Evolutionary conservation across 345 rosid genomes (phyloP).

Genomic region (Erysimum cheiranthoides): DNA sequence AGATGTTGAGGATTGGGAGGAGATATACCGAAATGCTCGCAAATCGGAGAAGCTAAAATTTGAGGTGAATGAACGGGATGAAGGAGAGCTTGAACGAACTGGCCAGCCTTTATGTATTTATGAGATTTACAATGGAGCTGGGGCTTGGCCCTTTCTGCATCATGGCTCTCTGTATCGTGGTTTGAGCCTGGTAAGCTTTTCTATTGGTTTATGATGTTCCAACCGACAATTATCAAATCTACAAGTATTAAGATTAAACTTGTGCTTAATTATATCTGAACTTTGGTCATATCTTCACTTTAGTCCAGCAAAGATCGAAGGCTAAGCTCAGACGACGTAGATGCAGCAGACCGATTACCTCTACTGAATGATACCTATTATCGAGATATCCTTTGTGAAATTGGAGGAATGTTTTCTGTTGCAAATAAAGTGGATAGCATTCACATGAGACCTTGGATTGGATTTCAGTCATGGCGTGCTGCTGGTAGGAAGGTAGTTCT

Average conservation of each 20-base stretch:
- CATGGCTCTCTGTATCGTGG: slow-evolving; percentile 97
- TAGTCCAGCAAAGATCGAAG: slow-evolving; percentile 80
- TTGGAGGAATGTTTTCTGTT: slow-evolving; percentile 96
- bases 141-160: slow-evolving; percentile 97
- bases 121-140: slow-evolving; percentile 87
- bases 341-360: slow-evolving; percentile 82
- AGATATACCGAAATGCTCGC: slow-evolving; percentile 87
- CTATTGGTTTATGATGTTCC: slow-evolving; percentile 34
- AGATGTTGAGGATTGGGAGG: slow-evolving; percentile 78
- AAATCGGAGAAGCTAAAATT: slow-evolving; percentile 85
- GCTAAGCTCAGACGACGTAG: slow-evolving; percentile 93
- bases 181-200: slow-evolving; percentile 83
- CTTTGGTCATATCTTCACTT: slow-evolving; percentile 30
- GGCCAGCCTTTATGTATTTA: slow-evolving; percentile 95
- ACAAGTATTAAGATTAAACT: not conserved
- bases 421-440: slow-evolving; percentile 89
- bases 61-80: slow-evolving; percentile 94
- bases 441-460: slow-evolving; percentile 99
- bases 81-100: slow-evolving; percentile 98
- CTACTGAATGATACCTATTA: slow-evolving; percentile 70
- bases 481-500: slow-evolving; percentile 91
- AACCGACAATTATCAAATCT: slow-evolving; percentile 1
- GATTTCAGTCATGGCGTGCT: slow-evolving; percentile 99
- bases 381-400: slow-evolving; percentile 77
- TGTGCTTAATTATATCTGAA: slow-evolving; percentile 25